A percentile compares a stretch with the other conserved stretches of the same genome.
Evolutionary conservation across 768 basidiomycete genomes (phyloP).

Genomic region (Leccinum uliginosum): DNA sequence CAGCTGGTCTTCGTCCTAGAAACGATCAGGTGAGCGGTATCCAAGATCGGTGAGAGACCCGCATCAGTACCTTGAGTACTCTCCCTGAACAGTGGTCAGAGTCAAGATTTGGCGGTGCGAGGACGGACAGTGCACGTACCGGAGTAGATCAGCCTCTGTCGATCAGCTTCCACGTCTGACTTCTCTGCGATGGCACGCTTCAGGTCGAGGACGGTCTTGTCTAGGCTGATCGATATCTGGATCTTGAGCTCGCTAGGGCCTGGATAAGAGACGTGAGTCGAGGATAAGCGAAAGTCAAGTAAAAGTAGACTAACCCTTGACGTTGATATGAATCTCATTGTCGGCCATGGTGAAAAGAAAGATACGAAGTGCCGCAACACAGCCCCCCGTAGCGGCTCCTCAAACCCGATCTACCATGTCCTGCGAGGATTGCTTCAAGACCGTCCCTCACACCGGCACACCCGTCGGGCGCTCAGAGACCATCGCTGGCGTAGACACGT

Average conservation of each 20-base stretch:
- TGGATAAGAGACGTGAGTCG: constrained; percentile 16
- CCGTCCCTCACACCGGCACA: constrained; percentile 48
- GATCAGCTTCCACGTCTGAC: constrained; percentile 80
- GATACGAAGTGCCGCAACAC: constrained; percentile 1
- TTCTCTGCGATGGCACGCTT: constrained; percentile 86
- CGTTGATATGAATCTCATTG: constrained; percentile 59
- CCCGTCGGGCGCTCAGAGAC: constrained; percentile 36
- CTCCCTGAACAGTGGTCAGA: constrained; percentile 41
- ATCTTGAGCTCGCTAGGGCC: constrained; percentile 93
- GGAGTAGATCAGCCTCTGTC: constrained; percentile 90
- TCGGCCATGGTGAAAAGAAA: constrained; percentile 45
- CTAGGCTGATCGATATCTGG: constrained; percentile 72
- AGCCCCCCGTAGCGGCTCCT: not conserved
- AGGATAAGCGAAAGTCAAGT: not conserved
- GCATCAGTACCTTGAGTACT: constrained; percentile 60
- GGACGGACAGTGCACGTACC: constrained; percentile 42
- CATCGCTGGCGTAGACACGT: constrained; percentile 43
- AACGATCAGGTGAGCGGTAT: constrained; percentile 6
- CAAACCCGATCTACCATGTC: constrained; percentile 28
- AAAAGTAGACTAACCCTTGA: constrained; percentile 50
- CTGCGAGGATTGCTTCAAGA: constrained; percentile 50
- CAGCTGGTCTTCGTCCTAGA: constrained; percentile 76
- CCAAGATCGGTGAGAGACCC: not conserved
- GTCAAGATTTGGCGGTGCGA: not conserved
- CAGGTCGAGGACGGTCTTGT: constrained; percentile 86